Conservation (phyloP, 179 eudicot genomes). For the Amaranthus tricolor region DNA sequence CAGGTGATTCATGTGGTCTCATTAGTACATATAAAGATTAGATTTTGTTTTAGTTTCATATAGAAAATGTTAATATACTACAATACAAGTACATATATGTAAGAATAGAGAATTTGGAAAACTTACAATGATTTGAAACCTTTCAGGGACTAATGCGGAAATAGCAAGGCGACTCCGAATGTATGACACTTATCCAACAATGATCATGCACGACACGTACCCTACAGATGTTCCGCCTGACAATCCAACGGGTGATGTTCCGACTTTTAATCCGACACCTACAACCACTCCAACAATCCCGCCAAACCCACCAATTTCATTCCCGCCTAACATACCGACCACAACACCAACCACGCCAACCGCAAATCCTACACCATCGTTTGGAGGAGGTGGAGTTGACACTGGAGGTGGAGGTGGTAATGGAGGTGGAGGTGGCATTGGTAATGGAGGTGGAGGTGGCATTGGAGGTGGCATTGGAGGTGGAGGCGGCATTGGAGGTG, state of each 20-base stretch:
- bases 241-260: constrained; percentile 26
- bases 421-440: constrained; percentile 1
- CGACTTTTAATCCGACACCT: constrained; percentile 36
- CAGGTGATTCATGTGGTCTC: constrained; percentile 46
- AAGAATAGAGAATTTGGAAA: neutral
- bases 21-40: neutral
- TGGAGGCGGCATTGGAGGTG: constrained; percentile 18
- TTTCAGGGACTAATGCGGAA: constrained; percentile 57
- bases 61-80: too few relatives aligned
- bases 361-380: constrained; percentile 34
- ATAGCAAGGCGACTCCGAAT: constrained; percentile 34
- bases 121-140: constrained; percentile 17
- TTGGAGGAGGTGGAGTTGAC: constrained; percentile 10
- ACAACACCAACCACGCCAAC: constrained; percentile 33
- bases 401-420: constrained; percentile 2
- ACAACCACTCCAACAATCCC: constrained; percentile 32
- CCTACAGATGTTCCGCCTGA: constrained; percentile 27
- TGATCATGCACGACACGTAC: constrained; percentile 25
- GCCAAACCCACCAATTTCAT: constrained; percentile 25
- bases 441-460: neutral
- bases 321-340: constrained; percentile 26
- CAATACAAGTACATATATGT: neutral
- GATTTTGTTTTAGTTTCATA: too few relatives aligned
- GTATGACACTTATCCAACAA: constrained; percentile 21
- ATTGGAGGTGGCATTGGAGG: constrained; percentile 7